Evolutionary conservation across 75 land plant species (phyloP).

Genomic region (Pinus albicaulis): DNA sequence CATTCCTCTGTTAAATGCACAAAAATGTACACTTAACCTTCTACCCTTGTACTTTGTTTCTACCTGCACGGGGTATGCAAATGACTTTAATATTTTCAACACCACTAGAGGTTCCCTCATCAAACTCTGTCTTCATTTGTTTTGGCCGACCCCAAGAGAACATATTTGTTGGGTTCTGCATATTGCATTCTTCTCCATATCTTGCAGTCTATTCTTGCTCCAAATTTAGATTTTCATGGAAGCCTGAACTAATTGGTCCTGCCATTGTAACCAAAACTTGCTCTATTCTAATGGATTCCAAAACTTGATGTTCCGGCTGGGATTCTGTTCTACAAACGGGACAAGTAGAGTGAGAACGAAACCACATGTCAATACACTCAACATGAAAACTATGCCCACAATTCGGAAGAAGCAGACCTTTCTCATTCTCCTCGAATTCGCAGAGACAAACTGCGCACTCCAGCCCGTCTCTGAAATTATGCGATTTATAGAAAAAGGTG

Average conservation of each 20-base stretch:
- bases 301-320: neutral
- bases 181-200: neutral
- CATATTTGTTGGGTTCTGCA: neutral
- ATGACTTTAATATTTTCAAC: too few relatives aligned
- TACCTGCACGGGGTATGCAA: too few relatives aligned
- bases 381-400: constrained; percentile 25
- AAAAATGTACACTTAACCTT: too few relatives aligned
- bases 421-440: constrained; percentile 14
- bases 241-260: too few relatives aligned
- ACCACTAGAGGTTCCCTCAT: neutral
- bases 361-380: constrained; percentile 30
- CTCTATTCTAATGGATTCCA: too few relatives aligned
- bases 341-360: constrained; percentile 21
- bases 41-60: too few relatives aligned
- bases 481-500: too few relatives aligned
- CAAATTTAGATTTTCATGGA: neutral
- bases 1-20: too few relatives aligned
- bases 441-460: constrained; percentile 32
- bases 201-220: neutral
- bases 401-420: constrained; percentile 16
- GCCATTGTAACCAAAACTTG: too few relatives aligned
- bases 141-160: too few relatives aligned
- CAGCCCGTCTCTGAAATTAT: neutral
- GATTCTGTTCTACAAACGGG: constrained; percentile 16
- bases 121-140: too few relatives aligned